Evolutionary conservation across 2,329 filamentous ascomycete species (phyloP).

Genomic region (Sphaerulina vaccinii): DNA sequence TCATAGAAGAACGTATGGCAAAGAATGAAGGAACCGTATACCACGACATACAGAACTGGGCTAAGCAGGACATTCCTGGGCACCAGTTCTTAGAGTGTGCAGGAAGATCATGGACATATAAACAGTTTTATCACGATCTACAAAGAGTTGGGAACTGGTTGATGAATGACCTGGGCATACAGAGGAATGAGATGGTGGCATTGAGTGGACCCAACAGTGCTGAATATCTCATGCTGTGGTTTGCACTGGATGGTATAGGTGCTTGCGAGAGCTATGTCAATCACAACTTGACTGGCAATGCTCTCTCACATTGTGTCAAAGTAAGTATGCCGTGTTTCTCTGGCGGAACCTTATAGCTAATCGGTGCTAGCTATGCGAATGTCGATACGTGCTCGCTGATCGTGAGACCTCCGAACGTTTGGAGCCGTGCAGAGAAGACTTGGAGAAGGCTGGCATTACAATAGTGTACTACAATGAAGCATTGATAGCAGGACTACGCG

Average conservation of each 20-base stretch:
- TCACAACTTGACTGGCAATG: slow-evolving; percentile 36
- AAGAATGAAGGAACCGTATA: slow-evolving; percentile 28
- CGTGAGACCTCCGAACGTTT: slow-evolving; percentile 27
- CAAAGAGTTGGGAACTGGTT: slow-evolving; percentile 75
- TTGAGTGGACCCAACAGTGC: slow-evolving; percentile 37
- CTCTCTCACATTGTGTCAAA: slow-evolving; percentile 39
- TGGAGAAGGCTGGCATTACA: slow-evolving; percentile 21
- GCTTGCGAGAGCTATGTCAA: slow-evolving; percentile 37
- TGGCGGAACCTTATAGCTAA: neutral
- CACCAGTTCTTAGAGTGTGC: slow-evolving; percentile 33
- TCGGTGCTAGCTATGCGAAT: slow-evolving; percentile 25
- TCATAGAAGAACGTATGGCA: slow-evolving; percentile 23
- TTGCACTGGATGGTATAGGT: slow-evolving; percentile 60
- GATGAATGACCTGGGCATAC: slow-evolving; percentile 52
- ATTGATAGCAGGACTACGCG: slow-evolving; percentile 13
- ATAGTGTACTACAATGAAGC: slow-evolving; percentile 32
- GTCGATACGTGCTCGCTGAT: slow-evolving; percentile 31
- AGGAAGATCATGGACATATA: slow-evolving; percentile 63
- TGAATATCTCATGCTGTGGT: slow-evolving; percentile 37
- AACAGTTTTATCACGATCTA: slow-evolving; percentile 65
- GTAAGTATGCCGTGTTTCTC: slow-evolving; percentile 22
- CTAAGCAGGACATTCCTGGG: slow-evolving; percentile 22
- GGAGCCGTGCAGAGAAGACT: slow-evolving; percentile 27
- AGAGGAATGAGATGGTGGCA: slow-evolving; percentile 36
- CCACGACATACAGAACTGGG: slow-evolving; percentile 30